phyloP scores from a whole-genome alignment of 73 alveolate genomes.

The Paramecium biaurelia region DNA sequence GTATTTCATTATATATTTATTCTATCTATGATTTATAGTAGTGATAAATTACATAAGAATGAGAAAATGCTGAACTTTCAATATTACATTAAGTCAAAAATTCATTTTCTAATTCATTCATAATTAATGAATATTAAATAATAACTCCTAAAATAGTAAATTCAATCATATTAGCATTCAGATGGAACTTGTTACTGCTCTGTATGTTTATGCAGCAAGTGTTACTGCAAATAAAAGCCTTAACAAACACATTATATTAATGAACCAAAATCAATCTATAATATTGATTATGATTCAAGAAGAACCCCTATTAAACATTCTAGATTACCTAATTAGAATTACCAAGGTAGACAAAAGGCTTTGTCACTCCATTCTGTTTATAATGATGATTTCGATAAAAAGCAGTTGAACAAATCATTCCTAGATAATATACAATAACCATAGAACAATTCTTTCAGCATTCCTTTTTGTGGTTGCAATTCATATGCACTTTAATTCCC shows the following conservation, averaged over 20 bases:
- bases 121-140: neutral
- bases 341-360: neutral
- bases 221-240: neutral
- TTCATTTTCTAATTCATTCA: constrained; percentile 12
- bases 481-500: neutral
- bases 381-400: neutral
- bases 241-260: neutral
- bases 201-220: neutral
- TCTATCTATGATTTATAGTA: neutral
- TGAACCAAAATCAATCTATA: neutral
- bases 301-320: neutral
- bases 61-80: neutral
- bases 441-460: neutral
- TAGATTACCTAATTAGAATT: neutral
- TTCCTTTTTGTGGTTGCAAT: neutral
- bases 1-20: neutral
- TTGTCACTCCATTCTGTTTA: constrained; percentile 15
- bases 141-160: neutral
- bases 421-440: neutral
- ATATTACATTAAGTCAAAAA: constrained; percentile 19
- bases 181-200: constrained; percentile 32
- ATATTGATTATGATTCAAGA: neutral
- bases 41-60: neutral
- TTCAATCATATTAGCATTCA: neutral
- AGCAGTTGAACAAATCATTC: neutral